Conservation (phyloP, 2,329 filamentous ascomycete genomes). For the Fusarium albidum region DNA sequence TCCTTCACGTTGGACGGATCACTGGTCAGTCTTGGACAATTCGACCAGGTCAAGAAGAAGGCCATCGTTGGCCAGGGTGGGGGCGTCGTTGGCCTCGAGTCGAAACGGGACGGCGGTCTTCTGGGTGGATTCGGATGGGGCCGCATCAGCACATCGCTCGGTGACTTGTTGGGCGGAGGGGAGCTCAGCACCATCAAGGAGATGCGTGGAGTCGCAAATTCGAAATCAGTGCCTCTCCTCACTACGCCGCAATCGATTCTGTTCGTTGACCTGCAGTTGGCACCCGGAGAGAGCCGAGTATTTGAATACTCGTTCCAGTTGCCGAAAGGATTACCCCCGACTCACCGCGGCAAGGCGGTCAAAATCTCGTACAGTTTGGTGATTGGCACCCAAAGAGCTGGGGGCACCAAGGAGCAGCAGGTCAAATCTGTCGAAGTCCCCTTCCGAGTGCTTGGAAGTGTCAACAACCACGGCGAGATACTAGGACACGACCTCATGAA, state of each 20-base stretch:
- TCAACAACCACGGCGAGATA: constrained; percentile 87
- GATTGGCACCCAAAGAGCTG: constrained; percentile 88
- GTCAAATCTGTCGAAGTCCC: constrained; percentile 92
- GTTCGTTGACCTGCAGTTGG: constrained; percentile 90
- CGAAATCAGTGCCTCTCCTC: constrained; percentile 88
- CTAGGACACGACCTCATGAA: constrained; percentile 94
- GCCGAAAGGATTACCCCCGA: constrained; percentile 89
- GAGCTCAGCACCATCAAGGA: constrained; percentile 95
- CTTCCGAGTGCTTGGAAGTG: constrained; percentile 91
- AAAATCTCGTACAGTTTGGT: constrained; percentile 93
- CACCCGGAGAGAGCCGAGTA: constrained; percentile 85
- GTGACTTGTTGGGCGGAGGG: constrained; percentile 83
- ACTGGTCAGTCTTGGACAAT: constrained; percentile 85
- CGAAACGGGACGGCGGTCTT: constrained; percentile 79
- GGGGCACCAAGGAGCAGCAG: constrained; percentile 79
- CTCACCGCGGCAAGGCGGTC: constrained; percentile 89
- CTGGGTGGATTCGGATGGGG: constrained; percentile 89
- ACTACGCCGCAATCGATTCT: constrained; percentile 95
- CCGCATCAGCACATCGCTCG: constrained; percentile 85
- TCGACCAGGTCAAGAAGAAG: constrained; percentile 96
- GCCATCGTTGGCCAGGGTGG: constrained; percentile 88
- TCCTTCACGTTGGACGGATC: constrained; percentile 93
- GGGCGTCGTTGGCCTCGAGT: constrained; percentile 83
- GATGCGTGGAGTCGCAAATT: constrained; percentile 87
- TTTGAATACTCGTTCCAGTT: constrained; percentile 89